Evolutionary conservation across 345 rosid species (phyloP).

Genomic region (Dovyalis caffra): DNA sequence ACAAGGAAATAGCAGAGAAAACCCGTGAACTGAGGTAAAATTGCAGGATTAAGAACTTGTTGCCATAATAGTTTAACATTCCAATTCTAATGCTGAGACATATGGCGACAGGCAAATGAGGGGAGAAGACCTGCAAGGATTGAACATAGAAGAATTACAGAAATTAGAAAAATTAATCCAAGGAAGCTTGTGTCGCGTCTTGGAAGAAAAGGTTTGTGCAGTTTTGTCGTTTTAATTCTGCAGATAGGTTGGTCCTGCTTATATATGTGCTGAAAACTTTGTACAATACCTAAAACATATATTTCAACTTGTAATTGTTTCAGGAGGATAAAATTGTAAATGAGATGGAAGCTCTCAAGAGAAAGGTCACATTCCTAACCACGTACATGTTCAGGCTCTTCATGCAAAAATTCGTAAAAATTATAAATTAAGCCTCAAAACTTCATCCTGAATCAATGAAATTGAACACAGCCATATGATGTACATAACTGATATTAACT

Average conservation of each 20-base stretch:
- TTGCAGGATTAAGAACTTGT: not conserved
- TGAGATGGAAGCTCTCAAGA: constrained; percentile 26
- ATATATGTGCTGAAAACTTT: not conserved
- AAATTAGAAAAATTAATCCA: constrained; percentile 25
- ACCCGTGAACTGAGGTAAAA: constrained; percentile 41
- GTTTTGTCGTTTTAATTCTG: not conserved
- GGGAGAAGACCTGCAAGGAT: constrained; percentile 37
- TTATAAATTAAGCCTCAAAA: too few relatives aligned
- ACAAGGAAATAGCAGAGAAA: constrained; percentile 37
- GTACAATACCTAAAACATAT: not conserved
- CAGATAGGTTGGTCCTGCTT: not conserved
- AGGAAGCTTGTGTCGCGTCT: constrained; percentile 23
- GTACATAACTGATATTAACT: too few relatives aligned
- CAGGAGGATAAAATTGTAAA: constrained; percentile 26
- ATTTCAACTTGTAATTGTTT: not conserved
- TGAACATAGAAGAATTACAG: constrained; percentile 19
- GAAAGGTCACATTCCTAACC: constrained; percentile 24
- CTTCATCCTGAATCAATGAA: too few relatives aligned
- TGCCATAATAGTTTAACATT: not conserved
- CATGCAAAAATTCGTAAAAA: not conserved
- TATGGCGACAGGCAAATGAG: constrained; percentile 23
- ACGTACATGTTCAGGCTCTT: not conserved
- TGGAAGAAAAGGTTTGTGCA: constrained; percentile 28
- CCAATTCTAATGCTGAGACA: not conserved
- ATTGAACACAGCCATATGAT: too few relatives aligned